phyloP scores from a whole-genome alignment of 1,284 basidiomycete species.

The Ceratobasidium sp. region DNA sequence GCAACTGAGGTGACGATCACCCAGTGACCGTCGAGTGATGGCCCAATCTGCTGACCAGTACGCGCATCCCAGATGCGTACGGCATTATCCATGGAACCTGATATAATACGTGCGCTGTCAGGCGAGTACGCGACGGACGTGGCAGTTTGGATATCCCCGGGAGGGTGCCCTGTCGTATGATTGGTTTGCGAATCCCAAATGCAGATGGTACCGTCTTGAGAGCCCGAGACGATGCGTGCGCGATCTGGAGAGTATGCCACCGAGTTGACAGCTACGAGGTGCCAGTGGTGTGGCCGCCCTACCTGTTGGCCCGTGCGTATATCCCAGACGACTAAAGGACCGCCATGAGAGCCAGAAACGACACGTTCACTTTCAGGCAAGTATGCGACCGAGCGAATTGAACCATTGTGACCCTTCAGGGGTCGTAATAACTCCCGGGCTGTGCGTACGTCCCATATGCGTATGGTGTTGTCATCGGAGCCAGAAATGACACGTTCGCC shows the following conservation, averaged over 20 bases:
- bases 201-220: background rate
- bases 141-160: background rate
- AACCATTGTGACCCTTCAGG: background rate
- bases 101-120: background rate
- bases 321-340: slow-evolving; percentile 23
- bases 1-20: background rate
- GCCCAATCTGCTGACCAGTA: background rate
- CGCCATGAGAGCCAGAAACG: slow-evolving; percentile 11
- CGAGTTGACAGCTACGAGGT: background rate
- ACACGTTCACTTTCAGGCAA: background rate
- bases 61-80: background rate
- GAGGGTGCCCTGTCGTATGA: too few relatives aligned
- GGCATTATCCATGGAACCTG: background rate
- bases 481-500: background rate
- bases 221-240: background rate
- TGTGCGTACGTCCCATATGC: background rate
- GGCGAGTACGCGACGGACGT: background rate
- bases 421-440: background rate
- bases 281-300: background rate
- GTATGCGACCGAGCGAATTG: background rate
- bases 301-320: background rate
- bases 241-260: background rate
- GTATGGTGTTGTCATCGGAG: background rate
- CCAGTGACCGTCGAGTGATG: background rate
- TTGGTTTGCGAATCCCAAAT: background rate